A percentile compares a stretch with the other conserved stretches of the same genome.
Conservation (phyloP, 257 asterid species). For the Ligustrum vulgare region DNA sequence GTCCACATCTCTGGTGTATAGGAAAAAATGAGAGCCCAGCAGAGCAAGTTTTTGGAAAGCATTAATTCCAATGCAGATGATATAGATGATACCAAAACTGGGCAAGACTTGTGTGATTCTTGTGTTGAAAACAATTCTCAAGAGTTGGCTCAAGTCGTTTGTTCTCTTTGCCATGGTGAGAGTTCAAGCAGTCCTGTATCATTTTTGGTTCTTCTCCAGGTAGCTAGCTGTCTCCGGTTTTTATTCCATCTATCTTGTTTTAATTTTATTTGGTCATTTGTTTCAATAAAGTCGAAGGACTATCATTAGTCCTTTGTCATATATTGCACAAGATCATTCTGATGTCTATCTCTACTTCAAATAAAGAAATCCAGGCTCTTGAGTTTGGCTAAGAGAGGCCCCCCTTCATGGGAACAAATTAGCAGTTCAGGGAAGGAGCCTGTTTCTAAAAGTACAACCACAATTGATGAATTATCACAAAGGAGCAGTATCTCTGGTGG, state of each 20-base stretch:
- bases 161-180: conserved; percentile 89
- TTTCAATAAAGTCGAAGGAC: conserved; percentile 13
- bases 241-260: conserved; percentile 10
- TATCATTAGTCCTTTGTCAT: conserved; percentile 17
- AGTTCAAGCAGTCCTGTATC: conserved; percentile 73
- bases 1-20: conserved; percentile 35
- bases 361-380: conserved; percentile 90
- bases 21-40: conserved; percentile 93
- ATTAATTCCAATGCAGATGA: conserved; percentile 55
- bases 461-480: conserved; percentile 30
- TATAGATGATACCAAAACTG: conserved; percentile 52
- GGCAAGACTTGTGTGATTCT: conserved; percentile 47
- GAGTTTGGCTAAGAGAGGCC: conserved; percentile 62
- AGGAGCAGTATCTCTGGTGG: conserved; percentile 31
- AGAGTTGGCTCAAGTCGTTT: conserved; percentile 61
- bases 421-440: conserved; percentile 56
- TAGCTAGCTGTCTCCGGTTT: conserved; percentile 28
- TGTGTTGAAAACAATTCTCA: conserved; percentile 36
- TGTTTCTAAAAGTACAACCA: conserved; percentile 32
- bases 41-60: conserved; percentile 78
- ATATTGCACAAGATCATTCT: conserved; percentile 22
- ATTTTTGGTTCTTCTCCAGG: conserved; percentile 93
- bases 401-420: conserved; percentile 78
- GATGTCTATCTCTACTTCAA: conserved; percentile 26
- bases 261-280: conserved; percentile 8